Evolutionary conservation across 139 green algal species (phyloP), one percentile per base, ranked within the genome.

Genomic region (Medakamo hakoo): DNA sequence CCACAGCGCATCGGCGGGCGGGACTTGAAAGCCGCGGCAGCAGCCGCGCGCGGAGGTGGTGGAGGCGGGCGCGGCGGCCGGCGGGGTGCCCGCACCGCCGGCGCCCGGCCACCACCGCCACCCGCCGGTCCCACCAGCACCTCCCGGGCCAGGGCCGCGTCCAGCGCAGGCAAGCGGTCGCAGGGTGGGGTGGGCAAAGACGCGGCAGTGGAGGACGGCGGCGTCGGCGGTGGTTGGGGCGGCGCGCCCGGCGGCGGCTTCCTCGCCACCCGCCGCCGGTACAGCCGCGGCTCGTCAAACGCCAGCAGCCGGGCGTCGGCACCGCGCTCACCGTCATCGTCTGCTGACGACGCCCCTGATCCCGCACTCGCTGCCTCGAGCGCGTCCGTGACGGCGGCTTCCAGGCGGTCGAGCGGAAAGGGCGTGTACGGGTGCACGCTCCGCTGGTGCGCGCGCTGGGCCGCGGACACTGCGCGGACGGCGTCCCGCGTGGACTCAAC

Each of bases 391-490:
- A 83, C 75, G 5, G 76, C 74, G 26, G 64, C 61, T 58, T 83
- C 76, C 29, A 83, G 63, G 2, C 57, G 22, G 24, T 59, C 67
- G 0, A 71, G 63, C 1, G 76, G 76, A 62, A 83, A 83, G 27
- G 76, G 74, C 25, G 49, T 60, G 58, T 76, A 82, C 9, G 74
- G 73, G 67, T 83, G 76, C 28, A 3, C 27, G 4, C 29, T 56
- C 28, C 25, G 31, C 27, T 72, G 9, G 63, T 80, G 74, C 23
- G 29, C 32, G 0, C 61, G 20, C 48, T 68, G 61, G 26, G 61
- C 32, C 21, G 27, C 20, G 19, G 18, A 24, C 2, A 3, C 30
- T 55, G 30, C 59, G 59, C 59, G 40, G 9, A 52, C 40, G 40
- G 40, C 40, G 9, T n/a, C n/a, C n/a, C n/a, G n/a, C n/a, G n/a